Percentiles rank a stretch among this genome's conserved stretches.
Evolutionary conservation across 108 stramenopile genomes (phyloP).

Genomic region (Nitzschia palea): DNA sequence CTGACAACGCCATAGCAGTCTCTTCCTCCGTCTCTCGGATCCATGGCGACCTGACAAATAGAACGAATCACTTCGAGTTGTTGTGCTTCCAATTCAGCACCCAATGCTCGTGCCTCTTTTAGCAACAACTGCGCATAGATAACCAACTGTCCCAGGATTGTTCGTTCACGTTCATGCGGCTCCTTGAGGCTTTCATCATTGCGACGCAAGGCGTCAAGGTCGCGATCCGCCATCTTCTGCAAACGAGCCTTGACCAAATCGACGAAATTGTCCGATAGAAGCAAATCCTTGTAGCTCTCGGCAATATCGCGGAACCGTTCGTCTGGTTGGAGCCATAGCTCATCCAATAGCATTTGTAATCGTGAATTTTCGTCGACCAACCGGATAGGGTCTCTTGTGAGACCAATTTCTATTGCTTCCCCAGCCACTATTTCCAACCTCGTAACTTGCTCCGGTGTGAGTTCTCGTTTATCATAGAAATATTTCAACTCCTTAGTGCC

Average conservation of each 20-base stretch:
- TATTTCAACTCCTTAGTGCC: constrained; percentile 37
- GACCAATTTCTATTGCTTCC: constrained; percentile 68
- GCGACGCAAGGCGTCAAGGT: constrained; percentile 52
- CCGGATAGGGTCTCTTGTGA: constrained; percentile 70
- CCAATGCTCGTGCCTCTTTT: constrained; percentile 77
- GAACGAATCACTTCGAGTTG: constrained; percentile 83
- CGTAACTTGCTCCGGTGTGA: constrained; percentile 54
- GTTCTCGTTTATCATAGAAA: constrained; percentile 60
- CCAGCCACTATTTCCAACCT: constrained; percentile 56
- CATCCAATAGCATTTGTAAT: constrained; percentile 75
- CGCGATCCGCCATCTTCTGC: constrained; percentile 65
- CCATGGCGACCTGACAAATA: constrained; percentile 91
- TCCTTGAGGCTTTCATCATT: constrained; percentile 42
- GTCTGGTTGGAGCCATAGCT: constrained; percentile 76
- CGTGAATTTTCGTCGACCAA: constrained; percentile 58
- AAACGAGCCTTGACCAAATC: constrained; percentile 61
- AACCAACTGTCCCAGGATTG: constrained; percentile 69
- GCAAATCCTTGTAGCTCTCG: constrained; percentile 77
- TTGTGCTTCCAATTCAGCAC: constrained; percentile 79
- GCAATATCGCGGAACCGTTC: constrained; percentile 78
- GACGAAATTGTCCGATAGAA: constrained; percentile 81
- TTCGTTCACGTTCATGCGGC: constrained; percentile 55
- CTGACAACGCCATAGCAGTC: constrained; percentile 75
- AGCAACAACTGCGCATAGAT: constrained; percentile 67
- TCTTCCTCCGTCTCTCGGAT: constrained; percentile 82